These are phyloP conservation scores for Linnemannia zychae DNA, from an alignment of 192 early-diverging fungal species.

Conservation along the genomic window DNA sequence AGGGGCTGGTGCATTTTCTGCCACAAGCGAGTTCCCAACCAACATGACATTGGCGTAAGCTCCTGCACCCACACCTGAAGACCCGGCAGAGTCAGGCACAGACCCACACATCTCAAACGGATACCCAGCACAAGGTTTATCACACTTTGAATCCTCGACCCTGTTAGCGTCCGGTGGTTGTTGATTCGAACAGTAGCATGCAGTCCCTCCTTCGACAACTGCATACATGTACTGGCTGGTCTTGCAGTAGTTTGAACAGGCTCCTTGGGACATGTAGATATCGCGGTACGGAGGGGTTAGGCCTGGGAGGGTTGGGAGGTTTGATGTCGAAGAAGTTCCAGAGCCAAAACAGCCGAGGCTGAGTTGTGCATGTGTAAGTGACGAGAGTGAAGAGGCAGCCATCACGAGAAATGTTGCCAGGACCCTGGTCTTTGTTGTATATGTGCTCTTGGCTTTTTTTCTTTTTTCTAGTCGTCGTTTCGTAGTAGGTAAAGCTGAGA, in stretches of 20 bases:
- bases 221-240: constrained; percentile 10
- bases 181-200: constrained; percentile 26
- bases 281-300: constrained; percentile 11
- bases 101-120: constrained; percentile 45
- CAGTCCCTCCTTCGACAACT: constrained; percentile 4
- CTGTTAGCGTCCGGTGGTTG: not conserved
- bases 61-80: not conserved
- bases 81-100: too few relatives aligned
- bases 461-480: not conserved
- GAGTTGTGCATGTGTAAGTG: constrained; percentile 19
- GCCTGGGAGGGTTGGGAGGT: not conserved
- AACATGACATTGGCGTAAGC: constrained; percentile 29
- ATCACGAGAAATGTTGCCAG: not conserved
- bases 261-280: constrained; percentile 43
- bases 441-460: not conserved
- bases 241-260: constrained; percentile 29
- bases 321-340: not conserved
- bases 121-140: constrained; percentile 36
- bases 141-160: constrained; percentile 16
- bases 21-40: not conserved
- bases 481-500: too few relatives aligned
- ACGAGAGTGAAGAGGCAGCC: not conserved
- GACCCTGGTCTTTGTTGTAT: not conserved
- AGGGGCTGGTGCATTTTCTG: not conserved
- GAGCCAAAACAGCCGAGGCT: constrained; percentile 24